phyloP scores from a whole-genome alignment of 2,329 filamentous ascomycete species.

The Teratosphaeria zuluensis region DNA sequence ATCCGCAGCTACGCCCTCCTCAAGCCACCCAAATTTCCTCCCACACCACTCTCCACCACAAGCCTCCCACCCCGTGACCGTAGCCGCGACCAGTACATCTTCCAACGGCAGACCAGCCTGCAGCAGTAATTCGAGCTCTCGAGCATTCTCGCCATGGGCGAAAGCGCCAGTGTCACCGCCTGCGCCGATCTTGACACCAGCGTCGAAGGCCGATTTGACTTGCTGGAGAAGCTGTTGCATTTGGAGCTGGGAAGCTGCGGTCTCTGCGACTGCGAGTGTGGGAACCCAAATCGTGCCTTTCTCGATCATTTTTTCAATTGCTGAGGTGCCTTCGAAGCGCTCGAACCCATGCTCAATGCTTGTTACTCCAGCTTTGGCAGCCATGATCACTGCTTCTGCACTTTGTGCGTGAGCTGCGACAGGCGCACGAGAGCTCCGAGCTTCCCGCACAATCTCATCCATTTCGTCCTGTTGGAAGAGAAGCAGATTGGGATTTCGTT shows the following conservation, averaged over 20 bases:
- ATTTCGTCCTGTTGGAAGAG: slow-evolving; percentile 21
- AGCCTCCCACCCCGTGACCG: slow-evolving; percentile 46
- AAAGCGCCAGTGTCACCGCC: slow-evolving; percentile 48
- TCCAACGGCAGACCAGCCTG: slow-evolving; percentile 41
- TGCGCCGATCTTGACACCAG: slow-evolving; percentile 41
- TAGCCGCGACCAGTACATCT: slow-evolving; percentile 42
- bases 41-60: slow-evolving; percentile 46
- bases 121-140: slow-evolving; percentile 47
- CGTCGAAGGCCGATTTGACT: slow-evolving; percentile 36
- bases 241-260: slow-evolving; percentile 17
- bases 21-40: slow-evolving; percentile 43
- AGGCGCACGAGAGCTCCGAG: slow-evolving; percentile 15
- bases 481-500: slow-evolving; percentile 18
- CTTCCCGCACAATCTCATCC: slow-evolving; percentile 23
- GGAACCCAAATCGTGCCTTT: slow-evolving; percentile 44
- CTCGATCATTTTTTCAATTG: slow-evolving; percentile 36
- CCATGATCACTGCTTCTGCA: slow-evolving; percentile 22
- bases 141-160: slow-evolving; percentile 42
- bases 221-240: slow-evolving; percentile 20
- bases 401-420: slow-evolving; percentile 22
- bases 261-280: slow-evolving; percentile 40
- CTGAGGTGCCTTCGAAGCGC: slow-evolving; percentile 26
- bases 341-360: slow-evolving; percentile 24
- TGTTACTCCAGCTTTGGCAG: slow-evolving; percentile 23
- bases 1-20: slow-evolving; percentile 41